Percentiles rank a stretch among this genome's conserved stretches.
These are phyloP conservation scores for Colletotrichum noveboracense DNA, from an alignment of 2,329 filamentous ascomycete genomes.

Conservation along the genomic window DNA sequence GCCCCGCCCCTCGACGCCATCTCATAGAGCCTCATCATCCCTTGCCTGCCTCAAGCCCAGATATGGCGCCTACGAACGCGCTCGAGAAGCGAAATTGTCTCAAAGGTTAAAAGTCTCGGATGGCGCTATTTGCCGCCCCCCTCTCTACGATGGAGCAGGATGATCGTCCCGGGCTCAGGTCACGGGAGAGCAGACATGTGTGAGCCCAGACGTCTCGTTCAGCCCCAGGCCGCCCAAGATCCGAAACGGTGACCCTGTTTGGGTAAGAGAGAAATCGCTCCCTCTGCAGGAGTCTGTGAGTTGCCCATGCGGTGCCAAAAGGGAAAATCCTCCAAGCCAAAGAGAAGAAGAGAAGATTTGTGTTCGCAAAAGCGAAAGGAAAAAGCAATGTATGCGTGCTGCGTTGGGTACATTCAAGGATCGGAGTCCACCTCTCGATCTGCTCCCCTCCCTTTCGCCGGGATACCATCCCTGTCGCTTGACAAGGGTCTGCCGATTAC, in stretches of 20 bases:
- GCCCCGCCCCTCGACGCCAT: not conserved
- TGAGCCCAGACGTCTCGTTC: not conserved
- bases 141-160: not conserved
- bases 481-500: not conserved
- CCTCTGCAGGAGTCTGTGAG: not conserved
- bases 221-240: not conserved
- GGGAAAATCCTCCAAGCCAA: not conserved
- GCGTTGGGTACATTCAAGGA: not conserved
- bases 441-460: not conserved
- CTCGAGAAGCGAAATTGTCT: not conserved
- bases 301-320: not conserved
- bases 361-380: not conserved
- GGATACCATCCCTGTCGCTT: not conserved
- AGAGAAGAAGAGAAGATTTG: not conserved
- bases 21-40: conserved; percentile 4
- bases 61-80: rapidly evolving
- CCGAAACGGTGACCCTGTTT: not conserved
- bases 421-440: not conserved
- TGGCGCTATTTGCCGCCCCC: not conserved
- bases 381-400: not conserved
- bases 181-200: not conserved
- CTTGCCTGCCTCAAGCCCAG: not conserved
- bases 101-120: not conserved
- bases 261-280: not conserved
- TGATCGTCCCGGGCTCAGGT: not conserved